Base-by-base conservation (phyloP, 495 filamentous ascomycete species). In the Penicillium lagena region DNA sequence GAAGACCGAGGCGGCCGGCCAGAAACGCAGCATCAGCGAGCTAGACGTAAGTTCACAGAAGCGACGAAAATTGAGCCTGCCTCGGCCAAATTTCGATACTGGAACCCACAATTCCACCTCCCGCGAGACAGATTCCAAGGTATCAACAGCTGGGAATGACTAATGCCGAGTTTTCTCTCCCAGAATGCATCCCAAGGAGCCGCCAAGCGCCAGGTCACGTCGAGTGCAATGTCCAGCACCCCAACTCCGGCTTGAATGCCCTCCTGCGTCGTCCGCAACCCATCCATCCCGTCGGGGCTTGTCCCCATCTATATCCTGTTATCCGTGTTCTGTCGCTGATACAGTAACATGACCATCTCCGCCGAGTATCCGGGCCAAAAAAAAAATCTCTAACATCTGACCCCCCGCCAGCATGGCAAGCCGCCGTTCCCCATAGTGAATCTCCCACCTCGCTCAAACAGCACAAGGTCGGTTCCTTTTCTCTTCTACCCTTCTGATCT, bases 41-140 rank as follows among this genome's bases (percentile, higher is more conserved):
- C 44, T 73, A 47, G 67, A 73, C 60, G 70, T 73, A 73, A 73
- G 70, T 71, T 28, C 52, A 48, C 34, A 50, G 46, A 56, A 60
- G 46, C 55, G 45, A 56, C 40, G 40, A 39, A 52, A 53, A 55
- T 44, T 51, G 42, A 47, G 52, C 35, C 41, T 59, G 45, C 46
- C 41, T 47, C 53, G 39, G 53, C 63, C 49, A 53, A 50, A 47
- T 38, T 51, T 49, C 49, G 43, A 55, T 38, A 47, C 43, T 52
- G 46, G 42, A 55, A 44, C 9, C 45, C 57, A 43, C 12, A 22
- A 34, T 50, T 43, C 45, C 45, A 49, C 42, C 32, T 46, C 43
- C 39, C 43, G 41, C 52, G 37, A 51, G 44, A 46, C 43, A 45
- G 39, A 32, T n/a, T 35, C 42, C 45, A 51, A 44, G 46, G 35